These are phyloP conservation scores for Chytriomyces hyalinus DNA, from an alignment of 192 early-diverging fungal genomes.

Conservation along the genomic window DNA sequence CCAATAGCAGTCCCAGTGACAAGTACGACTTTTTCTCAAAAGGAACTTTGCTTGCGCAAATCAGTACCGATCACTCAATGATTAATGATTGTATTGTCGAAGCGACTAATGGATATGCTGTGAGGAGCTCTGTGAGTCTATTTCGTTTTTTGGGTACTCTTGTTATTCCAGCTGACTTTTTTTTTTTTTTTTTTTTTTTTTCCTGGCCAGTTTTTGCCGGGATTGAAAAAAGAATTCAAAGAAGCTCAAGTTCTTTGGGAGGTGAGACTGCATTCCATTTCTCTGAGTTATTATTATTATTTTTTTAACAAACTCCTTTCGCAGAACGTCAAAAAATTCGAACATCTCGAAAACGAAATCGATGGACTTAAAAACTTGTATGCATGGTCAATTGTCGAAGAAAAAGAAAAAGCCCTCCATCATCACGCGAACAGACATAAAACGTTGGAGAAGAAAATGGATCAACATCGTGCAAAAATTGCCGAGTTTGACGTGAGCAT, in stretches of 20 bases:
- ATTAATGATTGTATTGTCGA: slow-evolving; percentile 20
- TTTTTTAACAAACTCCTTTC: slow-evolving; percentile 30
- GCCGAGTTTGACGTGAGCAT: neutral
- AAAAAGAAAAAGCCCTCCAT: slow-evolving; percentile 46
- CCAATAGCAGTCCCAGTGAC: slow-evolving; percentile 77
- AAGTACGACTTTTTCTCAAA: slow-evolving; percentile 93
- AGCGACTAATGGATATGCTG: neutral
- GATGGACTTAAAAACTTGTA: slow-evolving; percentile 65
- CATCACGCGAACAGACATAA: neutral
- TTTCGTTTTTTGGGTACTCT: neutral
- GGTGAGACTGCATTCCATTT: slow-evolving; percentile 22
- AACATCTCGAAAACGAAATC: slow-evolving; percentile 41
- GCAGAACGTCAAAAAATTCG: slow-evolving; percentile 43
- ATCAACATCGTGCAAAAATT: neutral
- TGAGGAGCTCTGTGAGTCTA: slow-evolving; percentile 5
- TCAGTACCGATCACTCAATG: slow-evolving; percentile 72
- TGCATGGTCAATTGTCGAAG: slow-evolving; percentile 77
- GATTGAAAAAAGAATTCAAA: slow-evolving; percentile 69
- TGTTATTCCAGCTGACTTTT: neutral
- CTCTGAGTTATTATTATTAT: too few relatives aligned
- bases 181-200: neutral
- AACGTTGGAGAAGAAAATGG: neutral
- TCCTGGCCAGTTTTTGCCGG: slow-evolving; percentile 61
- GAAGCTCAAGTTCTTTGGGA: slow-evolving; percentile 71
- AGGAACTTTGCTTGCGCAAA: slow-evolving; percentile 83